Base-by-base conservation (phyloP, 164 flowering plant genomes). In the Umbilicus rupestris region DNA sequence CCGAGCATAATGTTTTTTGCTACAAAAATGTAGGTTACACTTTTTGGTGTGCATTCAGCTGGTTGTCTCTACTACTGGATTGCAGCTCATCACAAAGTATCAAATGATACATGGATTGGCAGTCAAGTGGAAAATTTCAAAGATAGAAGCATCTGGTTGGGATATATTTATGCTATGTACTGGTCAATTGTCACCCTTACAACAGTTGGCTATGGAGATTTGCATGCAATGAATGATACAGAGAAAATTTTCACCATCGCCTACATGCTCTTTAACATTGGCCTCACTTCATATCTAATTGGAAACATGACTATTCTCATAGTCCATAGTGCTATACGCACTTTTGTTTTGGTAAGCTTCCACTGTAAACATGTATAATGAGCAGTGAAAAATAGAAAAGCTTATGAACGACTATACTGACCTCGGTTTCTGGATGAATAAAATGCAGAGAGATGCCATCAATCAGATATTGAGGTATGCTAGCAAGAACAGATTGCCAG, bases 291-390 rank as follows among this genome's bases (percentile, higher is more conserved):
- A 45, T 90, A 88, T 66, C 69, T 90, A 39, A 86, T 90, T 22
- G 94, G 94, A 62, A 87, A 87, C 82, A 88, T 90, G 94, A 90
- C 97, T 65, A 87, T 84, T 75, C 92, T 90, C 63, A 71, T 90
- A 33, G 97, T 90, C 72, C 95, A 88, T 52, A 63, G 80, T 29
- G 83, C 90, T 20, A 62, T 69, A 28, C 79, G 84, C 37, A 90
- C 91, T 49, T 84, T 87, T 47, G 73, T 71, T 72, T 84, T 85
- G 90, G 95, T 90, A 85, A 75, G 64, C 24, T 20, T 26, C 66
- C 58, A 12, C 26, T 31, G 14, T 11, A 52, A 22, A 9, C 12
- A 50, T 24, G 14, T 7, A 10, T n/a, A 52, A 52, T 22, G 58
- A 52, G 29, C 39, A 35, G 24, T 1, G 26, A 17, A 35, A 29